Conservation (phyloP, 768 basidiomycete genomes). For the Rubroboletus pulcherrimus region DNA sequence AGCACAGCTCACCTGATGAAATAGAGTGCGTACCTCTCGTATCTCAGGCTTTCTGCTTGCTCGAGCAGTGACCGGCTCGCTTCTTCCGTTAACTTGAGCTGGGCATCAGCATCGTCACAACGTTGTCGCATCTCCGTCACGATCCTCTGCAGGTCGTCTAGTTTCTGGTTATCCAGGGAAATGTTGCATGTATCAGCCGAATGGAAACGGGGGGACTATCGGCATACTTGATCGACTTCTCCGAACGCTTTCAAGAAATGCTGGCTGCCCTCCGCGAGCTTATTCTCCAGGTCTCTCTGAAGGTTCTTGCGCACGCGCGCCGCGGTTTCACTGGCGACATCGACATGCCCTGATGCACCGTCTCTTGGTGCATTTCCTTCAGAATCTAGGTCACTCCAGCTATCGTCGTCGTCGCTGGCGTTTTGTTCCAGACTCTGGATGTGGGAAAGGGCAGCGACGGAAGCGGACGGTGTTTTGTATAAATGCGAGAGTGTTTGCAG, state of each 20-base stretch:
- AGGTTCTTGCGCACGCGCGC: conserved; percentile 74
- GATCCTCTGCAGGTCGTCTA: conserved; percentile 74
- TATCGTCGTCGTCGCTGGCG: conserved; percentile 34
- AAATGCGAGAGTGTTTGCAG: conserved; percentile 78
- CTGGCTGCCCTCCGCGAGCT: conserved; percentile 75
- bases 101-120: conserved; percentile 80
- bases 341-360: conserved; percentile 16
- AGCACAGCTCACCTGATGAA: background rate
- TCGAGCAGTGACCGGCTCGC: conserved; percentile 79
- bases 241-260: conserved; percentile 82
- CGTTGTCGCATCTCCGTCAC: conserved; percentile 74
- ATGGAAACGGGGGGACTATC: background rate
- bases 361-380: conserved; percentile 9
- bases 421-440: conserved; percentile 16
- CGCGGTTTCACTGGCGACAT: conserved; percentile 58
- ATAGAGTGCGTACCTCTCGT: conserved; percentile 55
- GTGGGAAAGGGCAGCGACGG: conserved; percentile 9
- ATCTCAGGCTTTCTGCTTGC: conserved; percentile 70
- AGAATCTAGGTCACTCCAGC: conserved; percentile 23
- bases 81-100: conserved; percentile 69
- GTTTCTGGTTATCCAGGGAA: conserved; percentile 52
- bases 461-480: conserved; percentile 43
- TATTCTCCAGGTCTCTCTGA: conserved; percentile 79
- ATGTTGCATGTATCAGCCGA: background rate
- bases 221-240: conserved; percentile 83